Evolutionary conservation across 2,329 filamentous ascomycete species (phyloP), one percentile per base, ranked within the genome.

Genomic region (Aspergillus intermedius): DNA sequence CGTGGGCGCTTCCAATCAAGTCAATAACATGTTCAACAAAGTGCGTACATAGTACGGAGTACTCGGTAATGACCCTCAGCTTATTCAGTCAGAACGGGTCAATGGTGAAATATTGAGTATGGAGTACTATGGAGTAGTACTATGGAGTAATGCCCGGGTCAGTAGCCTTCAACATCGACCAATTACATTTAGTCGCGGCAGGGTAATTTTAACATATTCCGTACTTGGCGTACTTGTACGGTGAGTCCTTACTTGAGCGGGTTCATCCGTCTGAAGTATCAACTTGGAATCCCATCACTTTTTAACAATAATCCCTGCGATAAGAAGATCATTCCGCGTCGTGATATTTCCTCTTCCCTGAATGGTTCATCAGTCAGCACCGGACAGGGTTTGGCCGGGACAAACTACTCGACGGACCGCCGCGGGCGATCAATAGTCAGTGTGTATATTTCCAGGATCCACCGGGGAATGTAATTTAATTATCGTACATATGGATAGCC

Each of bases 401-500:
- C 12, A 10, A 42, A 10, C 40, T 22, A 42, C 17, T 21, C 12
- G 13, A 44, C 42, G 42, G 42, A 28, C 42, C 42, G 42, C 42
- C 17, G 42, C 42, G 21, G 42, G 42, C 42, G 42, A 44, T 44
- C 42, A 44, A 28, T 44, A 28, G 15, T 44, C n/a, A 8, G 25
- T 10, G 15, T 17, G 23, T n/a, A 5, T 28, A 44, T 28, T 28
- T 15, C n/a, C 7, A 21, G 40, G 35, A 15, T 39, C 15, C 35
- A 39, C 35, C 35, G 5, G 13, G n/a, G 13, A 39, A 8, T 17
- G 12, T 39, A 19, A 39, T 19, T 30, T 25, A 25, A 25, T 8
- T 8, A 39, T n/a, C 35, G n/a, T 21, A 35, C 49, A 56, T 54
- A 45, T 46, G 44, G 34, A 37, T 44, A 55, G 57, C 57, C 55